Conservation (phyloP, 106 monocot genomes). For the Triglochin maritima region DNA sequence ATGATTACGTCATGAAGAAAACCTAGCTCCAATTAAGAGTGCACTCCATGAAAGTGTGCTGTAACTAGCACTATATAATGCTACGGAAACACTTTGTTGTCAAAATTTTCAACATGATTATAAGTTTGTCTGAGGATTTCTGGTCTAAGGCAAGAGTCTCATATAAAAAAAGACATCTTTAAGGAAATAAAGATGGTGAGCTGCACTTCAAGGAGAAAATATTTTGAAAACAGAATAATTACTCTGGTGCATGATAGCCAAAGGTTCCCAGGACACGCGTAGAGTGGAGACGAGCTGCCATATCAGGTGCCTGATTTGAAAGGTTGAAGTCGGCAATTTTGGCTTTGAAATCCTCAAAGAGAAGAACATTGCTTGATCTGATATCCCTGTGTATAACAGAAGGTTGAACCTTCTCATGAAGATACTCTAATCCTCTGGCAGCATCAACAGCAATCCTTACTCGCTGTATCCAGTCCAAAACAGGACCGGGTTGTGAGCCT, state of each 20-base stretch:
- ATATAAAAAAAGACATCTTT: too few relatives aligned
- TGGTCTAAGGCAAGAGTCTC: neutral
- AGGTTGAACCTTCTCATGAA: conserved; percentile 79
- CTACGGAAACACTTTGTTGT: too few relatives aligned
- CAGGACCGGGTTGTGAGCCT: conserved; percentile 79
- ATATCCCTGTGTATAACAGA: conserved; percentile 74
- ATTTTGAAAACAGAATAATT: neutral
- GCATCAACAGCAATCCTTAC: conserved; percentile 85
- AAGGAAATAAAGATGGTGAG: neutral
- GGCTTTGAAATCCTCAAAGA: conserved; percentile 75
- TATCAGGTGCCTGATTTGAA: conserved; percentile 78
- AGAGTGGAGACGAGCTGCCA: conserved; percentile 85
- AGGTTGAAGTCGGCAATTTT: conserved; percentile 89
- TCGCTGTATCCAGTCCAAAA: conserved; percentile 63
- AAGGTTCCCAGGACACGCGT: conserved; percentile 84
- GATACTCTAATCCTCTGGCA: conserved; percentile 73
- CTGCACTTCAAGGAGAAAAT: neutral
- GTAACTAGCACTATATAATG: too few relatives aligned
- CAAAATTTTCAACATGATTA: neutral
- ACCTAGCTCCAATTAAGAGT: too few relatives aligned
- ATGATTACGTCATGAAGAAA: too few relatives aligned
- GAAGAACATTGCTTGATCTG: conserved; percentile 76
- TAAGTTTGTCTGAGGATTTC: neutral
- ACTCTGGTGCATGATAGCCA: conserved; percentile 72
- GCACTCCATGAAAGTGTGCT: too few relatives aligned